A percentile compares a stretch with the other conserved stretches of the same genome.
These are phyloP conservation scores for Zygosaccharomyces gambellarensis DNA, from an alignment of 805 yeast species.

Conservation along the genomic window DNA sequence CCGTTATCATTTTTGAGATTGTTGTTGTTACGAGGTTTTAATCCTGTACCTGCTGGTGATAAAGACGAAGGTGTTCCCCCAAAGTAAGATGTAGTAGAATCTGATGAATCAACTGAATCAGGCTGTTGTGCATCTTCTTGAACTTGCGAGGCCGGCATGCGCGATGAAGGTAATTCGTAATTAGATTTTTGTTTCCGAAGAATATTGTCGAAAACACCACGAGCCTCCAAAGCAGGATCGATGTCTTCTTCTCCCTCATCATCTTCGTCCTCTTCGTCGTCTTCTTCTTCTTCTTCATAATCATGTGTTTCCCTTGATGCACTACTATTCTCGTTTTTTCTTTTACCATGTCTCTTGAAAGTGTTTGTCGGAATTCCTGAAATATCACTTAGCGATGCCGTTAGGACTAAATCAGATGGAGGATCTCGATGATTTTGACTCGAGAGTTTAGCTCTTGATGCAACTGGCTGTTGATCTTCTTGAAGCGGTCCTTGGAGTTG, in stretches of 20 bases:
- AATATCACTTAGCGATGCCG: slow-evolving; percentile 27
- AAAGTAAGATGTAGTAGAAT: slow-evolving; percentile 10
- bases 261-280: slow-evolving; percentile 3
- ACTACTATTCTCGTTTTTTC: slow-evolving; percentile 1
- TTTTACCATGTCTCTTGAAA: slow-evolving; percentile 21
- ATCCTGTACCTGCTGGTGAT: slow-evolving; percentile 7
- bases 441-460: not conserved
- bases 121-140: not conserved
- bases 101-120: not conserved
- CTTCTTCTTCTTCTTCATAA: not conserved
- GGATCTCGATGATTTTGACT: slow-evolving; percentile 8
- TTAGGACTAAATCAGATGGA: slow-evolving; percentile 21
- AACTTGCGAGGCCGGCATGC: not conserved
- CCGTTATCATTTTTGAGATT: not conserved
- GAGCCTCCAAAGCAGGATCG: slow-evolving; percentile 31
- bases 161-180: slow-evolving; percentile 9
- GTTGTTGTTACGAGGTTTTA: not conserved
- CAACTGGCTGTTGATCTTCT: not conserved
- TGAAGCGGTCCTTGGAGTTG: not conserved
- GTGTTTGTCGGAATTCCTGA: slow-evolving; percentile 29
- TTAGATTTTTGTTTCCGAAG: slow-evolving; percentile 23
- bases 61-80: slow-evolving; percentile 16
- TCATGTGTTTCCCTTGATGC: slow-evolving; percentile 2
- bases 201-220: slow-evolving; percentile 28
- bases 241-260: slow-evolving; percentile 19